Evolutionary conservation across 2,329 filamentous ascomycete species (phyloP).

Genomic region (Penicillium freii): DNA sequence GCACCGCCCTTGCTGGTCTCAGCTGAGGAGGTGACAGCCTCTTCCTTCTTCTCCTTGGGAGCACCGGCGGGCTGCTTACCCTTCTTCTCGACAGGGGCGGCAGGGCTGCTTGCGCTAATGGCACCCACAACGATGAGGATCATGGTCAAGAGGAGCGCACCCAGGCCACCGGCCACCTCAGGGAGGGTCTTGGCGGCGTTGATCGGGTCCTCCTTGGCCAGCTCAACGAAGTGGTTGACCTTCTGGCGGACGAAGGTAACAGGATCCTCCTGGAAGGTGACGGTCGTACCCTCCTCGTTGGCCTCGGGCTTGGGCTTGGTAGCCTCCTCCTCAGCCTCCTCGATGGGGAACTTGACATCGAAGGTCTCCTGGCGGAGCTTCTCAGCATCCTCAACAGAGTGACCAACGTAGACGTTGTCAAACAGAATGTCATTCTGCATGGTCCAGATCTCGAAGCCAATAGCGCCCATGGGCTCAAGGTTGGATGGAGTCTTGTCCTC

Average conservation of each 20-base stretch:
- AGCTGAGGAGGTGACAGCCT: constrained; percentile 58
- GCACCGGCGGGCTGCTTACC: constrained; percentile 69
- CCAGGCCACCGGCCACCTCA: constrained; percentile 81
- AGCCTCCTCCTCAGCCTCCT: constrained; percentile 76
- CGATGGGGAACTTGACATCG: constrained; percentile 78
- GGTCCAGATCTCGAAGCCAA: constrained; percentile 99
- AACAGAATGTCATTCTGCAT: constrained; percentile 99
- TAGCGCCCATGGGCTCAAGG: constrained; percentile 90
- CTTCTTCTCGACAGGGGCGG: constrained; percentile 67
- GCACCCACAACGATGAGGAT: constrained; percentile 68
- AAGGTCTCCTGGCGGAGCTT: constrained; percentile 88
- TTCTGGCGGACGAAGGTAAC: constrained; percentile 87
- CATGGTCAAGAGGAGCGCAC: constrained; percentile 66
- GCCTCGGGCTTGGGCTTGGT: constrained; percentile 72
- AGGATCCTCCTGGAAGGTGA: constrained; percentile 89
- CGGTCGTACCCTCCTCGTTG: constrained; percentile 64
- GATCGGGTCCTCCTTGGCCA: constrained; percentile 78
- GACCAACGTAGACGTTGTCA: constrained; percentile 99
- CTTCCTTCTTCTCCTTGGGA: constrained; percentile 64
- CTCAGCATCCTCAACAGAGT: constrained; percentile 89
- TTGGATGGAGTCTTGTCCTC: constrained; percentile 96
- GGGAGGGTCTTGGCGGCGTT: constrained; percentile 86
- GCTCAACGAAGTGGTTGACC: constrained; percentile 82
- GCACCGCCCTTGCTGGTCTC: constrained; percentile 73
- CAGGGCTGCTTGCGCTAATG: constrained; percentile 61